Evolutionary conservation across 106 monocot species (phyloP).

Genomic region (Dactylorhiza incarnata): DNA sequence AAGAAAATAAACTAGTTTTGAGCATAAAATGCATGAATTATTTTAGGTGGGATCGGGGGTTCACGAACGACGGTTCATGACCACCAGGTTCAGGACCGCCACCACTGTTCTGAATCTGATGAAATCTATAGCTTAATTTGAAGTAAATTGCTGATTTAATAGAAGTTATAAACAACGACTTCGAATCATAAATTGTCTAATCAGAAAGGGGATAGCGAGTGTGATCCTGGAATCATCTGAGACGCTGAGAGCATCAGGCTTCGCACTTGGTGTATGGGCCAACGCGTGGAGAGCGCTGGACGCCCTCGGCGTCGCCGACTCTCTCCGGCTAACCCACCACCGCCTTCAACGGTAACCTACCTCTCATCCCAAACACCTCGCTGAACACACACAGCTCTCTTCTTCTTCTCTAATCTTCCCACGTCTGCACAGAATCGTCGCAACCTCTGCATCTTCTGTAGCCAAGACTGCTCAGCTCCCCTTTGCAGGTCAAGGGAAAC

Average conservation of each 20-base stretch:
- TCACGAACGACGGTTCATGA: no score
- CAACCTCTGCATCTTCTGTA: slow-evolving; percentile 28
- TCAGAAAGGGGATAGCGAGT: slow-evolving; percentile 34
- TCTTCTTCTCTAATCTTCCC: neutral
- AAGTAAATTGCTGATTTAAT: neutral
- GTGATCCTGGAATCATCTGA: slow-evolving; percentile 43
- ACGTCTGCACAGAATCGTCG: neutral
- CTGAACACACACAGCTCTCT: neutral
- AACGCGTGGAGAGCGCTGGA: slow-evolving; percentile 56
- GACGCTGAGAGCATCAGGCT: slow-evolving; percentile 31
- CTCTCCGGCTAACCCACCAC: slow-evolving; percentile 17
- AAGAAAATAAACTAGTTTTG: no score
- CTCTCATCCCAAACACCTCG: neutral
- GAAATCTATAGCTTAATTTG: neutral
- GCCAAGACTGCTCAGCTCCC: slow-evolving; percentile 7
- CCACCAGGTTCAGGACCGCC: no score
- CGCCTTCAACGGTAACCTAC: slow-evolving; percentile 13
- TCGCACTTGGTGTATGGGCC: slow-evolving; percentile 25
- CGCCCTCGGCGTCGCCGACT: slow-evolving; percentile 44
- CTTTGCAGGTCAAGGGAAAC: slow-evolving; percentile 13
- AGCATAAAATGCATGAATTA: no score
- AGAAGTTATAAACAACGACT: neutral
- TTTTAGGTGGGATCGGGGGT: no score
- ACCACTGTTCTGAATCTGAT: neutral
- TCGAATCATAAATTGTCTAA: neutral